Conservation (phyloP, 2,329 filamentous ascomycete species). For the Zymoseptoria ardabiliae region DNA sequence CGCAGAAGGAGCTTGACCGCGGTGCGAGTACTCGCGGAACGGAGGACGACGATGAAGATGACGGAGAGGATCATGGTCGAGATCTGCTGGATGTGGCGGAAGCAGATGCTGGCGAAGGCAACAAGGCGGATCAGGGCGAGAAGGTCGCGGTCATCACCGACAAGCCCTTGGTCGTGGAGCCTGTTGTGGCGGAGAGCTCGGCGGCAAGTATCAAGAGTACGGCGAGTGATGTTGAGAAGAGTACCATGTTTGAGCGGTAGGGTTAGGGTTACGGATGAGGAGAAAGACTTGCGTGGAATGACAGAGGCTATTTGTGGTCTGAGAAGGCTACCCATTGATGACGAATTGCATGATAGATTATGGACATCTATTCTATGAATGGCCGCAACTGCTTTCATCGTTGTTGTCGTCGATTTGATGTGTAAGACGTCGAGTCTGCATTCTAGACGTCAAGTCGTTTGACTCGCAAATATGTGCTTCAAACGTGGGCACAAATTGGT, state of each 20-base stretch:
- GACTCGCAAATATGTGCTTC: too few species aligned
- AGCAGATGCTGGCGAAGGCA: slow-evolving; percentile 34
- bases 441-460: too few species aligned
- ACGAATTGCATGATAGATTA: too few species aligned
- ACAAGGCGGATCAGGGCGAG: slow-evolving; percentile 2
- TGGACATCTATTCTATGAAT: too few species aligned
- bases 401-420: too few species aligned
- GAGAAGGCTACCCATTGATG: too few species aligned
- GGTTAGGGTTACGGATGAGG: background rate
- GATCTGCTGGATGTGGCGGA: slow-evolving; percentile 46
- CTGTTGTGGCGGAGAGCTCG: slow-evolving; percentile 4
- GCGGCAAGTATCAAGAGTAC: slow-evolving; percentile 16
- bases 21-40: slow-evolving; percentile 56
- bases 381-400: too few species aligned
- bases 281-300: background rate
- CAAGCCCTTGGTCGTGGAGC: slow-evolving; percentile 8
- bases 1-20: slow-evolving; percentile 82
- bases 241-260: slow-evolving; percentile 33
- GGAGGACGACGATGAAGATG: slow-evolving; percentile 50
- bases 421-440: too few species aligned
- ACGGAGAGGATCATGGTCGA: slow-evolving; percentile 60
- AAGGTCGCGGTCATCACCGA: slow-evolving; percentile 16
- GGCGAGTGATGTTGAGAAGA: slow-evolving; percentile 25
- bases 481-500: too few species aligned
- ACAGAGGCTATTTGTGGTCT: too few species aligned